Evolutionary conservation across 2,329 filamentous ascomycete species (phyloP), one percentile per base, ranked within the genome.

Genomic region (Triangularia setosa): DNA sequence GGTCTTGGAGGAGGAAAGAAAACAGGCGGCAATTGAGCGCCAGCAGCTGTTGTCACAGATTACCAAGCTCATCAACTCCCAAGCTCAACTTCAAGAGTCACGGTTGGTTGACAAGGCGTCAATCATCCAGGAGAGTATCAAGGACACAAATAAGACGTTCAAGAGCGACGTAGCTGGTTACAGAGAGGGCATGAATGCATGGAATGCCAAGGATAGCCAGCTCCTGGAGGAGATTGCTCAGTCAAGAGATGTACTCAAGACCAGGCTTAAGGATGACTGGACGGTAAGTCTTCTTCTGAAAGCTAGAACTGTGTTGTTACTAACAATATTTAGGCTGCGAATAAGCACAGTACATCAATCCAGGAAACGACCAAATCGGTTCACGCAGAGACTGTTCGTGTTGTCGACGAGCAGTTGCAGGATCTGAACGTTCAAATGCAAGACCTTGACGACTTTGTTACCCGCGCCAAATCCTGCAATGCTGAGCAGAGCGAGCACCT

Each of bases 381-480:
- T 1, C 93, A 99, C 70, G 90, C 90, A 33, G 91, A 96, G 77
- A 97, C 94, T 0, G 87, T 97, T 28, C 89, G 89, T 6, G 94
- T 96, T 64, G 93, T 98, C 12, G 91, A 94, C 72, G 89, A 90
- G 64, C 95, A 99, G 78, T 91, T 96, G 79, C 84, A 86, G 63
- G 91, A 96, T 69, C 90, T 99, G 73, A 89, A 91, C 66, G 84
- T 83, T n/a, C 92, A 98, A 76, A 93, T 99, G 85, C 86, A 88
- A 63, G 91, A 92, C 1, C 84, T 99, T 7, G 94, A 98, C 72
- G 91, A 94, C 69, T 97, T 97, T 71, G 92, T 98, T 44, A 84
- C 89, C 30, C 88, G 91, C 30, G 93, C 96, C 58, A 87, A 89
- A 65, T 86, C 85, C 1, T 90, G 96, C 72, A 98, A 97, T 74